Conservation (phyloP, 2,329 filamentous ascomycete genomes). For the Xylariaceae sp. region DNA sequence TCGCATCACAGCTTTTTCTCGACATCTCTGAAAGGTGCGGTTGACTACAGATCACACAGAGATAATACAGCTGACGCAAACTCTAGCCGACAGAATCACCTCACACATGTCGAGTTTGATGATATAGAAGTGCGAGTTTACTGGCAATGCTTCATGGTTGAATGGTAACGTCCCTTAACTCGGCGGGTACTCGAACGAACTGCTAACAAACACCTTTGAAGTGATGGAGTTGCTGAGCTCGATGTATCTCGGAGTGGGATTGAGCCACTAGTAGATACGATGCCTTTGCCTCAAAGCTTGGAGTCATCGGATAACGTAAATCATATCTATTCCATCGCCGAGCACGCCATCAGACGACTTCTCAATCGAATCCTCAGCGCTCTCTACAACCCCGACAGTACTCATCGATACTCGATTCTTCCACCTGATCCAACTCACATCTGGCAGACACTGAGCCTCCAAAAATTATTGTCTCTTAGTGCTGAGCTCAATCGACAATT, state of each 20-base stretch:
- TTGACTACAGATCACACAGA: background rate
- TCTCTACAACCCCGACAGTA: slow-evolving; percentile 46
- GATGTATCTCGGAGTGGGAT: slow-evolving; percentile 46
- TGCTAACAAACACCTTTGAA: slow-evolving; percentile 37
- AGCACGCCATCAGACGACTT: slow-evolving; percentile 50
- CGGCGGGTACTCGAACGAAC: background rate
- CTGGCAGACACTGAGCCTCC: slow-evolving; percentile 39
- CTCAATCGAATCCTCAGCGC: slow-evolving; percentile 52
- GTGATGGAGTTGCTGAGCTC: slow-evolving; percentile 75
- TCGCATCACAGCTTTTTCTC: slow-evolving; percentile 44
- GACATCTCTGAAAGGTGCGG: slow-evolving; percentile 41
- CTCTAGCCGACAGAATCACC: slow-evolving; percentile 28
- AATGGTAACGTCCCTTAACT: slow-evolving; percentile 60
- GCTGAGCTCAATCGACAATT: slow-evolving; percentile 48
- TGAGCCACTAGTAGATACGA: slow-evolving; percentile 46
- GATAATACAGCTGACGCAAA: background rate
- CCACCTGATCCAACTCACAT: slow-evolving; percentile 32
- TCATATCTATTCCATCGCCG: slow-evolving; percentile 50
- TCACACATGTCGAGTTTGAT: slow-evolving; percentile 38
- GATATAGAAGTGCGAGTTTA: slow-evolving; percentile 65
- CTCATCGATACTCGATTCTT: slow-evolving; percentile 31
- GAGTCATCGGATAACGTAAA: slow-evolving; percentile 44
- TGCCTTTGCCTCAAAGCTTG: slow-evolving; percentile 45
- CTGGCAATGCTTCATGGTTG: slow-evolving; percentile 76
- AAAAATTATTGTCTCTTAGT: slow-evolving; percentile 43